Base-by-base conservation (phyloP, 768 basidiomycete species). In the Leucosporidium creatinivorum region DNA sequence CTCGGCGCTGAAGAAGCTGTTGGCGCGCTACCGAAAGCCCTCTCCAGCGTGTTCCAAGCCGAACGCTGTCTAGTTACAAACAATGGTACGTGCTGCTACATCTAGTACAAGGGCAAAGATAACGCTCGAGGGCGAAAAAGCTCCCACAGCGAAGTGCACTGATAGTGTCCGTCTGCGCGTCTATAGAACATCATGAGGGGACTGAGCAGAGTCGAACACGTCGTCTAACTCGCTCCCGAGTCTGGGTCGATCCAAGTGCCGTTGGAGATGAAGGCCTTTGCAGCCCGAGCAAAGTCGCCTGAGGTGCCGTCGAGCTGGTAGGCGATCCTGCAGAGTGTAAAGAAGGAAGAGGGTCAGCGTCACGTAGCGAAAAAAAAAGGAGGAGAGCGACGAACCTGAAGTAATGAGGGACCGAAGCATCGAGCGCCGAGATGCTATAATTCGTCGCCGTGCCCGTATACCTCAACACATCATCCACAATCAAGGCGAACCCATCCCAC, bases 211-310 rank as follows among this genome's bases (percentile, higher is more conserved):
- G n/a, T n/a, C n/a, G 33, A 33, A 33, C 10, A 10, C 4, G 39
- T 9, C 13, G 39, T 15, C 39, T 44, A 69, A 15, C 87, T 86
- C 58, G 87, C 81, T n/a, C 90, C 91, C 17, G 85, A 81, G 25
- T 80, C 77, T 28, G 91, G 85, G 75, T 89, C 83, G 52, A 85
- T 81, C 89, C 89, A 92, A 21, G 89, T 89, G 60, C 88, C 87
- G 76, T 92, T 91, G 3, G 86, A 84, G 81, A 84, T 87, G 61
- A 89, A 79, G 5, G 68, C 72, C 13, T 83, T 85, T 10, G 88
- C 89, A 9, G 89, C 82, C 81, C 83, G 88, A 0, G 91, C 90
- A 73, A 88, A 93, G 77, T 91, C 89, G 21, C 89, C 89, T 17
- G 69, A 70, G 1, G 66, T 69, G 1, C 77, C 78, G 15, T 64